A percentile compares a stretch with the other conserved stretches of the same genome.
Evolutionary conservation across 1,284 basidiomycete genomes (phyloP).

Genomic region (Trichosporon faecale): DNA sequence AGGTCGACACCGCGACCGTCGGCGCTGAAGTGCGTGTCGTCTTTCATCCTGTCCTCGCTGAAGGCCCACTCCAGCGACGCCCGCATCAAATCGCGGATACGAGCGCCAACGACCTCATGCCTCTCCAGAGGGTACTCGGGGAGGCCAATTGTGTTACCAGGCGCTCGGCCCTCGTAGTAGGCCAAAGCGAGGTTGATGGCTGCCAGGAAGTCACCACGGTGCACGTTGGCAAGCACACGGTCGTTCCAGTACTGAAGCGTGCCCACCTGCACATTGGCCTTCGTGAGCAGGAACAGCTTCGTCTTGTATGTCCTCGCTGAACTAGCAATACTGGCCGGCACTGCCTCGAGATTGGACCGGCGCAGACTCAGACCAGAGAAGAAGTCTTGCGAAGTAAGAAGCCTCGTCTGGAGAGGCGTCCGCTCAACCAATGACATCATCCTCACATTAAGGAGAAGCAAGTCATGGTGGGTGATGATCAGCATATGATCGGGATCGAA

Average conservation of each 20-base stretch:
- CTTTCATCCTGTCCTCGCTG: slow-evolving; percentile 87
- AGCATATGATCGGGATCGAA: slow-evolving; percentile 53
- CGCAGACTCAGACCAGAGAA: slow-evolving; percentile 26
- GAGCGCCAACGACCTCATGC: slow-evolving; percentile 66
- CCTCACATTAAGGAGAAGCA: slow-evolving; percentile 70
- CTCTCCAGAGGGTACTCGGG: slow-evolving; percentile 65
- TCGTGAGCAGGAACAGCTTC: slow-evolving; percentile 75
- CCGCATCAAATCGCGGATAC: slow-evolving; percentile 75
- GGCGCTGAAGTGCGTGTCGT: slow-evolving; percentile 74
- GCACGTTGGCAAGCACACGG: slow-evolving; percentile 76
- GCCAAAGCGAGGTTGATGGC: slow-evolving; percentile 82
- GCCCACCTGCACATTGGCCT: slow-evolving; percentile 68
- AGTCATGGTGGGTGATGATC: slow-evolving; percentile 58
- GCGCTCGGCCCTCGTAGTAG: slow-evolving; percentile 77
- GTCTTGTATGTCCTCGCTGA: slow-evolving; percentile 81
- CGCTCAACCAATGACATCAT: slow-evolving; percentile 46
- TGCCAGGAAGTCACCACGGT: slow-evolving; percentile 79
- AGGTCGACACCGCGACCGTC: slow-evolving; percentile 89
- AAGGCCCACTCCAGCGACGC: slow-evolving; percentile 88
- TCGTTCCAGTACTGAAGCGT: slow-evolving; percentile 94
- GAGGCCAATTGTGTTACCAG: slow-evolving; percentile 84
- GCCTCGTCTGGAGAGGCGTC: slow-evolving; percentile 40
- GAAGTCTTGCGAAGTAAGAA: slow-evolving; percentile 45
- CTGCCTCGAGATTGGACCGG: slow-evolving; percentile 10
- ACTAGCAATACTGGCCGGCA: slow-evolving; percentile 57